phyloP scores from a whole-genome alignment of 306 rosid species.

The Prunus persica region DNA sequence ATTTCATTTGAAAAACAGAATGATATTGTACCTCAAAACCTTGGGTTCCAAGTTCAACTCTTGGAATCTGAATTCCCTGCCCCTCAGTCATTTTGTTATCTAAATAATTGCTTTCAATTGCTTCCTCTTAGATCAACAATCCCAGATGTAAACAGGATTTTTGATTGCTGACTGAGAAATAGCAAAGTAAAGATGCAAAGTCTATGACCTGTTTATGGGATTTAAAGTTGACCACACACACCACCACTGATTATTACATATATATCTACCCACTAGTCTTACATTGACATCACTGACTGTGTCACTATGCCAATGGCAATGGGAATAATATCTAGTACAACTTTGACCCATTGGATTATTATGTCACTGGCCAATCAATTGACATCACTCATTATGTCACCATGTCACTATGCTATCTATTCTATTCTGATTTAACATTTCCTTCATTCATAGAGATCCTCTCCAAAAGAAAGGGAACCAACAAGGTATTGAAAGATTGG shows the following conservation, averaged over 20 bases:
- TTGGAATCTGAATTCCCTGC: slow-evolving; percentile 23
- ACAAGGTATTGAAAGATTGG: not conserved
- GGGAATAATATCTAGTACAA: not conserved
- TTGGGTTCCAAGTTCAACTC: slow-evolving; percentile 43
- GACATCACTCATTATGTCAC: not conserved
- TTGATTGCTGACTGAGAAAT: no score
- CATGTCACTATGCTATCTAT: not conserved
- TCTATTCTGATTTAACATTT: not conserved
- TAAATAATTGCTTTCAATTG: no score
- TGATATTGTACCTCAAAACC: slow-evolving; percentile 41
- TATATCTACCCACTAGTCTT: not conserved
- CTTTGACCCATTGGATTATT: not conserved
- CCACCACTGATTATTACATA: not conserved
- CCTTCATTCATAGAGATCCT: not conserved
- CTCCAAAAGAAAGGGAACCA: not conserved
- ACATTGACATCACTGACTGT: not conserved
- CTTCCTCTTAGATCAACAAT: not conserved
- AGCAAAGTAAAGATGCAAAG: not conserved
- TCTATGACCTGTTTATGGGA: not conserved
- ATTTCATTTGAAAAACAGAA: not conserved
- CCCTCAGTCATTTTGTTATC: slow-evolving; percentile 28
- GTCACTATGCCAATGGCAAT: not conserved
- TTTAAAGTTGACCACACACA: not conserved
- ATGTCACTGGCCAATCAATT: not conserved
- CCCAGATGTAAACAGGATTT: not conserved